phyloP scores from a whole-genome alignment of 2,329 filamentous ascomycete genomes.

The Waltergamsia citrina region DNA sequence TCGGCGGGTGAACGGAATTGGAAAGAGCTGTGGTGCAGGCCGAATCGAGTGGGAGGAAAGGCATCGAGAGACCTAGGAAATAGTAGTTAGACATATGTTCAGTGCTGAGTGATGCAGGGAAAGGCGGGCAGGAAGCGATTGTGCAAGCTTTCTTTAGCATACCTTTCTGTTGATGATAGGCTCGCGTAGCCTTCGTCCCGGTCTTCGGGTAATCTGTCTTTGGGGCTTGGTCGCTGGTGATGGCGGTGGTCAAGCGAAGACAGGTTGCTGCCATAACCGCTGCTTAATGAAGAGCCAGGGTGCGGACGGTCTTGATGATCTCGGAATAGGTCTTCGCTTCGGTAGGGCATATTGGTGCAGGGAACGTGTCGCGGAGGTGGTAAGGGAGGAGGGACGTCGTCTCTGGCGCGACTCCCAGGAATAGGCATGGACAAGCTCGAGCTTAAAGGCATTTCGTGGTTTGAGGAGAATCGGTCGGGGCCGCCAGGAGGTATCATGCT shows the following conservation, averaged over 20 bases:
- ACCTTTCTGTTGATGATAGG: constrained; percentile 29
- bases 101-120: constrained; percentile 7
- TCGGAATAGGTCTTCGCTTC: constrained; percentile 16
- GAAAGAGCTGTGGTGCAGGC: constrained; percentile 39
- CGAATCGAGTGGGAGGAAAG: constrained; percentile 30
- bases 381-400: constrained; percentile 31
- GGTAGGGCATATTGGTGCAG: constrained; percentile 20
- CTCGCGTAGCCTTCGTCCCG: constrained; percentile 35
- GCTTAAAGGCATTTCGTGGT: constrained; percentile 21
- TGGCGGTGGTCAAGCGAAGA: constrained; percentile 22
- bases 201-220: constrained; percentile 11
- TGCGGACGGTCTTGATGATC: constrained; percentile 17
- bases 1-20: constrained; percentile 36
- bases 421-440: constrained; percentile 30
- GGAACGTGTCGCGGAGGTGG: constrained; percentile 33
- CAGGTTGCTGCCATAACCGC: constrained; percentile 31
- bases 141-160: no score
- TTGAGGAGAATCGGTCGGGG: constrained; percentile 16
- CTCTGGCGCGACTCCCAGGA: constrained; percentile 22
- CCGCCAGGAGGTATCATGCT: constrained; percentile 23
- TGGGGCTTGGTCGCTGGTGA: constrained; percentile 17
- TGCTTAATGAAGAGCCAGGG: constrained; percentile 11
- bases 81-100: constrained; percentile 6
- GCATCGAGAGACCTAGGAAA: constrained; percentile 32
- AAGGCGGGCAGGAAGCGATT: no score